Evolutionary conservation across 78 protist genomes (phyloP).

Genomic region (Dictyostelium capitatum): DNA sequence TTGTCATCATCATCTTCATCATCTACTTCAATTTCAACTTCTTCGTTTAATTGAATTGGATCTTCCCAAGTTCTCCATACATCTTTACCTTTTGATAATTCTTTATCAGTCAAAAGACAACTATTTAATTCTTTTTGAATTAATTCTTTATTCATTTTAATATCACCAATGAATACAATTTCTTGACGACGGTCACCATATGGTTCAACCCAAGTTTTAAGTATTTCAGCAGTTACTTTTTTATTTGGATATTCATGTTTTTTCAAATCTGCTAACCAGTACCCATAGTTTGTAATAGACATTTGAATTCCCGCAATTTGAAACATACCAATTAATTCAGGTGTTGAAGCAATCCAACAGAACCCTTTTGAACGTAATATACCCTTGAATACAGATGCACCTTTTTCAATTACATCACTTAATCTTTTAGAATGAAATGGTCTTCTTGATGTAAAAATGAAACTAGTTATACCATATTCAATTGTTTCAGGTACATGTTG

Average conservation of each 20-base stretch:
- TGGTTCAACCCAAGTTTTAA: constrained; percentile 37
- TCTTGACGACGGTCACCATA: constrained; percentile 87
- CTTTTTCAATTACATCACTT: constrained; percentile 7
- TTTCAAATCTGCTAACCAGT: constrained; percentile 78
- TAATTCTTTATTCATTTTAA: constrained; percentile 61
- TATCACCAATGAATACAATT: constrained; percentile 94
- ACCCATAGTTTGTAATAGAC: constrained; percentile 14
- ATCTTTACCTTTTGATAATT: constrained; percentile 44
- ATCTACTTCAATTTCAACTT: neutral
- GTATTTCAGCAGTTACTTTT: constrained; percentile 14
- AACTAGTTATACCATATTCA: constrained; percentile 91
- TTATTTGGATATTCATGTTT: constrained; percentile 53
- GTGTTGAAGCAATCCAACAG: constrained; percentile 76
- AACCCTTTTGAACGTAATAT: constrained; percentile 78
- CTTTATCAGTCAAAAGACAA: constrained; percentile 90
- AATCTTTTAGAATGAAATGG: constrained; percentile 93
- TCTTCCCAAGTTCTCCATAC: constrained; percentile 64
- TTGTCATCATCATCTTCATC: neutral
- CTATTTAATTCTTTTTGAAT: constrained; percentile 72
- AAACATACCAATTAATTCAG: constrained; percentile 60
- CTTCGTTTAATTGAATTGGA: constrained; percentile 62
- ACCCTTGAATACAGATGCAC: neutral
- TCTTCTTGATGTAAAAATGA: constrained; percentile 84
- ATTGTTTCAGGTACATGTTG: constrained; percentile 86
- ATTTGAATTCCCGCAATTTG: constrained; percentile 32